Conservation (phyloP, 257 asterid genomes). For the Ballota nigra region DNA sequence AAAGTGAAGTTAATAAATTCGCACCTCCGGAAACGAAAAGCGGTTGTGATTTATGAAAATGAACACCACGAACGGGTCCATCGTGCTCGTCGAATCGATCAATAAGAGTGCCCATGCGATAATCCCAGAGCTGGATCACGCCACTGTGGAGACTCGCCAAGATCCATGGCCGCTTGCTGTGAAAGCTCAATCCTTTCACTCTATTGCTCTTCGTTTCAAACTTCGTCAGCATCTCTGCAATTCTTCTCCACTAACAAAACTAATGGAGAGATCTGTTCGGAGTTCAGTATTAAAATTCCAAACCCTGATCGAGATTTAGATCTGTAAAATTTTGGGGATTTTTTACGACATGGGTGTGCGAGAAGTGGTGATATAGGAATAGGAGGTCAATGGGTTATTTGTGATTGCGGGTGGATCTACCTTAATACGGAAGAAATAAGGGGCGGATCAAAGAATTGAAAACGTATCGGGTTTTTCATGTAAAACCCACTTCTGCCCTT, state of each 20-base stretch:
- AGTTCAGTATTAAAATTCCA: neutral
- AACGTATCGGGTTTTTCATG: neutral
- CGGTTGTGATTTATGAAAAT: slow-evolving; percentile 89
- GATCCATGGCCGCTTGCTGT: slow-evolving; percentile 98
- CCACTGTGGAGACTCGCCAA: slow-evolving; percentile 98
- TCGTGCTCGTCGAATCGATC: slow-evolving; percentile 92
- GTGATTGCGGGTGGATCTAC: neutral
- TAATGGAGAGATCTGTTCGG: slow-evolving; percentile 26
- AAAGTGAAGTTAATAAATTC: neutral
- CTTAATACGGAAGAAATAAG: no score
- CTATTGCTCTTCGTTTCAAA: slow-evolving; percentile 98
- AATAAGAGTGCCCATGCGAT: slow-evolving; percentile 97
- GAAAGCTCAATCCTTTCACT: slow-evolving; percentile 96
- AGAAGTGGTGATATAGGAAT: neutral
- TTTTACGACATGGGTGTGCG: neutral
- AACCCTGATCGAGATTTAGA: slow-evolving; percentile 30
- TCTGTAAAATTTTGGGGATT: slow-evolving; percentile 22
- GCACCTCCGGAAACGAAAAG: slow-evolving; percentile 96
- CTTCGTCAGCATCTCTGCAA: slow-evolving; percentile 74
- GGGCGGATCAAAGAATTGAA: neutral
- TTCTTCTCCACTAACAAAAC: slow-evolving; percentile 20
- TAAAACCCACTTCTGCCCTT: neutral
- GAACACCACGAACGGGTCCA: slow-evolving; percentile 95
- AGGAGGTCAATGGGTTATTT: neutral
- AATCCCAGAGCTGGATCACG: slow-evolving; percentile 98